phyloP scores from a whole-genome alignment of 768 basidiomycete genomes.

The Lactarius hatsudake region DNA sequence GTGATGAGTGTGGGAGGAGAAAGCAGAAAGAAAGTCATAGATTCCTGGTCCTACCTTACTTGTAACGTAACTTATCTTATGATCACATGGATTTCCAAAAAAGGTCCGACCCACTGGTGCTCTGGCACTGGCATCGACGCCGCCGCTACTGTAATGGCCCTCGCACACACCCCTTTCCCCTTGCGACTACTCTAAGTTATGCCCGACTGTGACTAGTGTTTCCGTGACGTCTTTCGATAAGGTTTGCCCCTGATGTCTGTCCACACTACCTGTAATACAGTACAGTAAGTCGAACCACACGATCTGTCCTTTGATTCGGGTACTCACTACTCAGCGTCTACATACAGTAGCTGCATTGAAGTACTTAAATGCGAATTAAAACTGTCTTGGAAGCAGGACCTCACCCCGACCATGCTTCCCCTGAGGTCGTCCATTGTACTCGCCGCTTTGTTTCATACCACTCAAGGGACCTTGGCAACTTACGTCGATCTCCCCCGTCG shows the following conservation, averaged over 20 bases:
- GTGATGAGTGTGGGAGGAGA: no score
- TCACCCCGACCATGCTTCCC: slow-evolving; percentile 1
- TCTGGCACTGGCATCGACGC: no score
- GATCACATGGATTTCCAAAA: no score
- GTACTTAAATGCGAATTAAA: background rate
- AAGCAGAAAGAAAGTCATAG: no score
- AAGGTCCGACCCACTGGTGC: no score
- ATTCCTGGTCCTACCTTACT: no score
- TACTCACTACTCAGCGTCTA: background rate
- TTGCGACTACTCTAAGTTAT: background rate
- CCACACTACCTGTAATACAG: no score
- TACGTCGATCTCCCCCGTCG: slow-evolving; percentile 11
- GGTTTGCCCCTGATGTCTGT: background rate
- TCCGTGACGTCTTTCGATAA: background rate
- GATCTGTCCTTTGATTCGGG: background rate
- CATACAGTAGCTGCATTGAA: no score
- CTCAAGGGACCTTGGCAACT: background rate
- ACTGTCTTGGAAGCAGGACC: background rate
- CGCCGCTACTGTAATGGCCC: background rate
- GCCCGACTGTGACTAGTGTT: background rate
- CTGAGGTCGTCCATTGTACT: slow-evolving; percentile 1
- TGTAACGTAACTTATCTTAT: no score
- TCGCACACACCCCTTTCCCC: background rate
- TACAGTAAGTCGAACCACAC: background rate
- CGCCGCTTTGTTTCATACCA: background rate